Base-by-base conservation (phyloP, 495 filamentous ascomycete species). In the Podospora conica region DNA sequence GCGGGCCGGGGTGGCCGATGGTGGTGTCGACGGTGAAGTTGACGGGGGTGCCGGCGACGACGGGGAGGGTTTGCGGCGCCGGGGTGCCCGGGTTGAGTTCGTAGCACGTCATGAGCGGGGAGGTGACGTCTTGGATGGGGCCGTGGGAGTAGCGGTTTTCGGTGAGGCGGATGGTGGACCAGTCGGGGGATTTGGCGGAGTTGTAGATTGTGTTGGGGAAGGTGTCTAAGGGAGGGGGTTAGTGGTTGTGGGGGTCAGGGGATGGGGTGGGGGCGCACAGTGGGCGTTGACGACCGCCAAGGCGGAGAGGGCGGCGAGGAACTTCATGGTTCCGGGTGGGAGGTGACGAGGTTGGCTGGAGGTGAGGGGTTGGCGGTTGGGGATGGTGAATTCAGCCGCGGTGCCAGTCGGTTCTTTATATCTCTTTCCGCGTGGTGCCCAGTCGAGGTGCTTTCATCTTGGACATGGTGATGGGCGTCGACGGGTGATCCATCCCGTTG, bases 121-220 rank as follows among this genome's bases (percentile, higher is more conserved):
- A 81, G 28, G 70, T 76, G 21, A 83, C 80, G 60, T 75, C 72
- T 3, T 68, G 68, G 23, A 78, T 74, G 28, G 77, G 77, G 48
- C 68, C 70, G 65, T 72, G 73, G 53, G 77, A 80, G 31, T 77
- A 65, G 2, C 72, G 73, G 61, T 78, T 77, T 68, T 82, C 75
- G 69, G 82, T 83, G 70, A 75, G 81, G 21, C 79, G 79, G 70
- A 84, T 77, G 12, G 78, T 75, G 8, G 77, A 69, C 54, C 74
- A 80, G 25, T 75, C 75, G 71, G 78, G 77, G 60, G 82, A 78
- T 27, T 73, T 73, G 63, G 77, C 69, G 27, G 69, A 70, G 28
- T 74, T 64, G 33, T 66, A 69, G 66, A 62, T 63, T 23, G 68
- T 71, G 29, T 70, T 70, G 58, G 69, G 66, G 62, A 73, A 65